Evolutionary conservation across 139 green algal species (phyloP).

Genomic region (Asterochloris erici): DNA sequence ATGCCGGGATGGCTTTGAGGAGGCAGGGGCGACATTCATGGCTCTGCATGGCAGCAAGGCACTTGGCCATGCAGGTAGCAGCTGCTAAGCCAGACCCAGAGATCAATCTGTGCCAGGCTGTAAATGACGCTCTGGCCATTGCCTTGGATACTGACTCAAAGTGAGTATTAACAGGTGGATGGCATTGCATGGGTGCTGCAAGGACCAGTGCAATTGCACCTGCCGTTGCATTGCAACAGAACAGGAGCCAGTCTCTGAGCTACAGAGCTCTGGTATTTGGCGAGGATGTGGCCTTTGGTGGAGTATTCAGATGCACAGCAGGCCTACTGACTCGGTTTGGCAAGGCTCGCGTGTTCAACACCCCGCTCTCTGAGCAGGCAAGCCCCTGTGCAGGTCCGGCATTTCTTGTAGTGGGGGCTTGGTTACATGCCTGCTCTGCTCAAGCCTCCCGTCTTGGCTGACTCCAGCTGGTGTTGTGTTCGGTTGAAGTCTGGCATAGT

Average conservation of each 20-base stretch:
- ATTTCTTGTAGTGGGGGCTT: neutral
- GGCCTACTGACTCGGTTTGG: conserved; percentile 77
- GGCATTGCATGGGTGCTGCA: too few species aligned
- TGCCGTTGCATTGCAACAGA: too few species aligned
- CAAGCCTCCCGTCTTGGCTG: too few species aligned
- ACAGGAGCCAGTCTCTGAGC: neutral
- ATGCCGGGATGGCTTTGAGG: too few species aligned
- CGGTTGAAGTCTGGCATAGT: too few species aligned
- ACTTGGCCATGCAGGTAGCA: too few species aligned
- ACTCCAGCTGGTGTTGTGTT: too few species aligned
- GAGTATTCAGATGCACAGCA: conserved; percentile 89
- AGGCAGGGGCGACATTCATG: too few species aligned
- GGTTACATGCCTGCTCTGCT: too few species aligned
- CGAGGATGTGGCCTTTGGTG: conserved; percentile 91
- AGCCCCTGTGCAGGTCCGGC: neutral
- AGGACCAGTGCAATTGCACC: too few species aligned
- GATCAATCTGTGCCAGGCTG: conserved; percentile 81
- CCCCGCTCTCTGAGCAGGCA: conserved; percentile 85
- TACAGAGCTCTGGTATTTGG: conserved; percentile 77
- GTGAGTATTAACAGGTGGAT: neutral
- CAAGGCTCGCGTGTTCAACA: conserved; percentile 88
- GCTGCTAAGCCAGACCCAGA: too few species aligned
- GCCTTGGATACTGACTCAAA: conserved; percentile 59
- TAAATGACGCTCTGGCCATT: conserved; percentile 83
- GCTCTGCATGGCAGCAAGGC: too few species aligned